Conservation (phyloP, 108 stramenopile species). For the Pseudonitzschia multiseries region DNA sequence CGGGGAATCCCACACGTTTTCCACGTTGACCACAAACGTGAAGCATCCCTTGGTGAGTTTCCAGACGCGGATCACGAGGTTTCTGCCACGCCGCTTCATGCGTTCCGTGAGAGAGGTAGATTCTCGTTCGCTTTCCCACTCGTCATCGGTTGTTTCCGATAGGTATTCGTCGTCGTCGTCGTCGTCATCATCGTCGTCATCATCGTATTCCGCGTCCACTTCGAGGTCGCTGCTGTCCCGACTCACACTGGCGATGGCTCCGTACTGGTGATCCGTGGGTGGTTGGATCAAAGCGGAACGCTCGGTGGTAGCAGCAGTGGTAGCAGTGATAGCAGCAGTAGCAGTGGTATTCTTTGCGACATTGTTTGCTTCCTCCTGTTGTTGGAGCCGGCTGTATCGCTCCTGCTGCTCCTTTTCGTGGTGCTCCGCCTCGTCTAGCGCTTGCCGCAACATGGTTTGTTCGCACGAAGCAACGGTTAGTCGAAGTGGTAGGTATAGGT, state of each 20-base stretch:
- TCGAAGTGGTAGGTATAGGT: too few relatives aligned
- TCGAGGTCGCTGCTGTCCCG: background rate
- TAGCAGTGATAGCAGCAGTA: background rate
- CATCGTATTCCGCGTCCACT: background rate
- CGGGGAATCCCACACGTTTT: conserved; percentile 80
- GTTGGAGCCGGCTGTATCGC: background rate
- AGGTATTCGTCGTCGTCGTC: conserved; percentile 25
- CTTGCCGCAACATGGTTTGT: conserved; percentile 14
- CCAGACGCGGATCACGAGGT: conserved; percentile 9
- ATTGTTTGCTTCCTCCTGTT: background rate
- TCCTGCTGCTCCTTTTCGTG: conserved; percentile 12
- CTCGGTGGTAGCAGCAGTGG: too few relatives aligned
- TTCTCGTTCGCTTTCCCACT: background rate
- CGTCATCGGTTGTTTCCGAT: conserved; percentile 18
- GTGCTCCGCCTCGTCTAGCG: conserved; percentile 15
- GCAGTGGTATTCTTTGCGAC: too few relatives aligned
- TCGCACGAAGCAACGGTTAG: too few relatives aligned
- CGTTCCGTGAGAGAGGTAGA: conserved; percentile 1
- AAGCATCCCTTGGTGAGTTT: conserved; percentile 32
- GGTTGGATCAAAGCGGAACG: background rate
- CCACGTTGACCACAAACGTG: conserved; percentile 64
- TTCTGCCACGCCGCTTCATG: background rate
- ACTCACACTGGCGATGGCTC: background rate
- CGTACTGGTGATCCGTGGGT: background rate
- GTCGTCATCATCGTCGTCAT: background rate